A percentile compares a stretch with the other conserved stretches of the same genome.
Conservation (phyloP, 2,329 filamentous ascomycete genomes). For the Calcarisporium arbuscula region DNA sequence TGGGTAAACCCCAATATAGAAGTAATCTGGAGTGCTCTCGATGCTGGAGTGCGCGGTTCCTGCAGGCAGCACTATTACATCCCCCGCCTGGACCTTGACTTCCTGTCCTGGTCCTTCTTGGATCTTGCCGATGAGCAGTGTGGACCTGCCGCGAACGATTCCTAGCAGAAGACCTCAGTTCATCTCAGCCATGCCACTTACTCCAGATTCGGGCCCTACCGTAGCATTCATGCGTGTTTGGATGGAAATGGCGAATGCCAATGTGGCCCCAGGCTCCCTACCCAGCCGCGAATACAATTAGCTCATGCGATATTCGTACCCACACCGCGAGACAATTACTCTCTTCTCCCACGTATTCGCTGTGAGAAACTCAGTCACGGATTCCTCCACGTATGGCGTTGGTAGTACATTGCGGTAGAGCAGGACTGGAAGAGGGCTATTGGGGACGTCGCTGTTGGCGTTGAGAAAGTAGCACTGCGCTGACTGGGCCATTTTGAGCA, state of each 20-base stretch:
- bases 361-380: conserved; percentile 10
- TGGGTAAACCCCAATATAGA: conserved; percentile 17
- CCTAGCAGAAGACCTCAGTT: conserved; percentile 5
- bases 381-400: conserved; percentile 9
- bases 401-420: conserved; percentile 15
- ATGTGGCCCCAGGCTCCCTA: conserved; percentile 17
- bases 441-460: conserved; percentile 13
- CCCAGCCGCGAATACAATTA: not conserved
- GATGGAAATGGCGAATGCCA: conserved; percentile 17
- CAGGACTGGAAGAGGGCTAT: conserved; percentile 14
- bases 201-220: conserved; percentile 5
- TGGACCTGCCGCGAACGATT: conserved; percentile 16
- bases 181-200: not conserved
- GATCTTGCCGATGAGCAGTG: conserved; percentile 14
- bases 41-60: conserved; percentile 15
- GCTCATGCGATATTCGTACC: not conserved
- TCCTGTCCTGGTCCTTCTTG: conserved; percentile 11
- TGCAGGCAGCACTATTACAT: conserved; percentile 16
- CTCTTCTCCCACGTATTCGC: conserved; percentile 17
- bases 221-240: conserved; percentile 18
- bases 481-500: conserved; percentile 6
- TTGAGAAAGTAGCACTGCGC: conserved; percentile 13
- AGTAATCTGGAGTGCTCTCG: conserved; percentile 14
- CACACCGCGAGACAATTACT: not conserved
- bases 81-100: conserved; percentile 12